Percentiles rank a stretch among this genome's conserved stretches.
These are phyloP conservation scores for Cladophialophora psammophila DNA, from an alignment of 2,329 filamentous ascomycete genomes.

Conservation along the genomic window DNA sequence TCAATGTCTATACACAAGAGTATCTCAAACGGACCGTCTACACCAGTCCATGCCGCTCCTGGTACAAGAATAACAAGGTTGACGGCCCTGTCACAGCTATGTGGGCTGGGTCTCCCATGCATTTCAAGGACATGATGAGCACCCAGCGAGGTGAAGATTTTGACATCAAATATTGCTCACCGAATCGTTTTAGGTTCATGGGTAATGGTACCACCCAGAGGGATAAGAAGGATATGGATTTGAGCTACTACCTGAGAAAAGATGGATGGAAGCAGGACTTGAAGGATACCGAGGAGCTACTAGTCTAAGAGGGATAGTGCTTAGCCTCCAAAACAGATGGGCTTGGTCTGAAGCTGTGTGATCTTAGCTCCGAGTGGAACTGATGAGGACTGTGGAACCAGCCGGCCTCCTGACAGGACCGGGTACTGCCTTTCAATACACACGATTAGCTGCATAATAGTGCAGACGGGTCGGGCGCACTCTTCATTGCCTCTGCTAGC, in stretches of 20 bases:
- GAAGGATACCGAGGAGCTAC: no score
- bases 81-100: constrained; percentile 51
- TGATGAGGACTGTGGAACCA: no score
- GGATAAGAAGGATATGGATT: constrained; percentile 33
- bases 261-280: constrained; percentile 17
- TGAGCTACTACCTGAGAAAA: constrained; percentile 31
- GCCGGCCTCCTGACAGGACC: no score
- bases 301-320: no score
- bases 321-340: no score
- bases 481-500: no score
- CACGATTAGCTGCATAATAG: no score
- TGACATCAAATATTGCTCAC: constrained; percentile 47
- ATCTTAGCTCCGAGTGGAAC: no score
- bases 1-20: constrained; percentile 35
- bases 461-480: no score
- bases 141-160: constrained; percentile 54
- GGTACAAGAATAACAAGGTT: constrained; percentile 40
- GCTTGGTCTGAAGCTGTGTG: no score
- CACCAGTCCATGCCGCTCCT: constrained; percentile 39
- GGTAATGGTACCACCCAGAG: constrained; percentile 43
- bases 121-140: constrained; percentile 54
- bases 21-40: constrained; percentile 40
- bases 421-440: no score
- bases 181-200: constrained; percentile 43
- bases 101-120: constrained; percentile 59